Base-by-base conservation (phyloP, 352 stramenopile species). In the Phytophthora pistaciae region DNA sequence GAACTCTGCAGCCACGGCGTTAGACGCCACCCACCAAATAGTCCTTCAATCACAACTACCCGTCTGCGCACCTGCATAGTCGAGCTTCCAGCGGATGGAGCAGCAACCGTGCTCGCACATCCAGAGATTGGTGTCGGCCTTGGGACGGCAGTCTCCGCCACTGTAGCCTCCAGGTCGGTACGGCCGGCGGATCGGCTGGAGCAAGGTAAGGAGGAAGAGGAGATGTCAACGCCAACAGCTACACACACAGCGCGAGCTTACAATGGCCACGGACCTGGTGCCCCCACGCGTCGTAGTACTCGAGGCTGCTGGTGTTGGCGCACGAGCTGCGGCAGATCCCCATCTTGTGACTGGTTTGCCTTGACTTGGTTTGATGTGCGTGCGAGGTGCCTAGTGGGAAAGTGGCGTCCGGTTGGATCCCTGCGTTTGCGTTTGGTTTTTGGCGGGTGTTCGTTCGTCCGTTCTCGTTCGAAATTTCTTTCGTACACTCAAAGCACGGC, bases 51-150 rank as follows among this genome's bases (percentile, higher is more conserved):
- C 25, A 5, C 25, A 29, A 29, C 25, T 29, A 29, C 25, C 25
- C 25, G 25, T 29, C 25, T 29, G 25, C 25, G 16, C 70, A 87
- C 81, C 81, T 40, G 82, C 85, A 44, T 92, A 92, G 72, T 91
- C 83, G 54, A 92, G 83, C 56, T 92, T 92, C 83, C 82, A 89
- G 36, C 83, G 85, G 60, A 92, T 83, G 25, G 82, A 91, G 60
- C 85, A 92, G 78, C 85, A 92, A 52, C 85, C 85, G 16, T 76
- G 69, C 11, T 83, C 80, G 44, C 85, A 92, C 49, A 83, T 82
- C 84, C 83, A 91, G 44, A 90, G 75, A 63, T 86, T 87, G 2
- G 66, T 69, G 25, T 74, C 69, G 42, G 46, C 33, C 65, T 73
- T 79, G 27, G 58, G 38, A 23, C 61, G 27, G 33, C 53, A 68